Conservation (phyloP, 495 filamentous ascomycete genomes). For the Oleoguttula mirabilis region DNA sequence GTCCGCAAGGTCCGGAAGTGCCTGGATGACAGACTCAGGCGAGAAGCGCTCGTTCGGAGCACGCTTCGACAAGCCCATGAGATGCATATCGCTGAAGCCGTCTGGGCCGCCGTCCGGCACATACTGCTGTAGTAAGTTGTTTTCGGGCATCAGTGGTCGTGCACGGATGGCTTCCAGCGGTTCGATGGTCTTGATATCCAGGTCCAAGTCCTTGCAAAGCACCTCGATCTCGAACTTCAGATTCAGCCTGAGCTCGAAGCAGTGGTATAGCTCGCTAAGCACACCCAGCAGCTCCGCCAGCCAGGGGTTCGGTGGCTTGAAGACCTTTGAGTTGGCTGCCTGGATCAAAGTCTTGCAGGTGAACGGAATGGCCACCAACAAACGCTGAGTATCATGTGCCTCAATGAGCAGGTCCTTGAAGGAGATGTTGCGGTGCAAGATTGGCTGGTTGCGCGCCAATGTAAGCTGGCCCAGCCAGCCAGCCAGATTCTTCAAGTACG, state of each 20-base stretch:
- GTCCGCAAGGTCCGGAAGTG: slow-evolving; percentile 66
- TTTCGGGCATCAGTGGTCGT: slow-evolving; percentile 33
- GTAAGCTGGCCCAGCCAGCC: slow-evolving; percentile 90
- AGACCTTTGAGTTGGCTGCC: slow-evolving; percentile 72
- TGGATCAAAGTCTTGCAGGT: slow-evolving; percentile 87
- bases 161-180: slow-evolving; percentile 70
- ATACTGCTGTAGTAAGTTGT: slow-evolving; percentile 17
- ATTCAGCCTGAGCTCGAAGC: slow-evolving; percentile 85
- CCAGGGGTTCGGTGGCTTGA: slow-evolving; percentile 94
- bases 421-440: slow-evolving; percentile 91
- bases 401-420: slow-evolving; percentile 93
- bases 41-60: slow-evolving; percentile 55
- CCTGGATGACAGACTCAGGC: slow-evolving; percentile 56
- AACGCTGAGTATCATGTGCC: slow-evolving; percentile 75
- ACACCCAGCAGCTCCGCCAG: slow-evolving; percentile 83
- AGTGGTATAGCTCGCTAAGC: slow-evolving; percentile 82
- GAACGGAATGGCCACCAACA: slow-evolving; percentile 87
- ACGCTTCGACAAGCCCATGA: slow-evolving; percentile 55
- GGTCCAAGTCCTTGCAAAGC: slow-evolving; percentile 77
- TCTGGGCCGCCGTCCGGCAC: slow-evolving; percentile 42
- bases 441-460: slow-evolving; percentile 84
- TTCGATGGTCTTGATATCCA: slow-evolving; percentile 77
- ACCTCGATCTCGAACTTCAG: slow-evolving; percentile 98
- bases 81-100: slow-evolving; percentile 62
- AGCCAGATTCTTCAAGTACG: slow-evolving; percentile 81